Evolutionary conservation across 192 early-diverging fungal genomes (phyloP).

Genomic region (Coemansia sp.): DNA sequence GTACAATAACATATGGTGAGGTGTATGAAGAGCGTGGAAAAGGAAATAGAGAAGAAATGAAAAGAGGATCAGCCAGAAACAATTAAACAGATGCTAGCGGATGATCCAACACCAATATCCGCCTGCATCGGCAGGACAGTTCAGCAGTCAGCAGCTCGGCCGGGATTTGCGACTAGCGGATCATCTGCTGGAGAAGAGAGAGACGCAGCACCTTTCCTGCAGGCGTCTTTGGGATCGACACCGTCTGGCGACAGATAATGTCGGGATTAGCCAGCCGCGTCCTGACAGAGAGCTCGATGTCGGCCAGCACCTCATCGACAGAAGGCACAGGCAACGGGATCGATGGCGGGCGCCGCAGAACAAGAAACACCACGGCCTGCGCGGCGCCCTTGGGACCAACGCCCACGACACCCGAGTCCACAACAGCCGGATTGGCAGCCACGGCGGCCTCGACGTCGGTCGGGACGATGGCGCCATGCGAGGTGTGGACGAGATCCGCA

Average conservation of each 20-base stretch:
- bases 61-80: too few relatives aligned
- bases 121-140: neutral
- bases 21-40: neutral
- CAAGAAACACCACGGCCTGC: slow-evolving; percentile 15
- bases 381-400: slow-evolving; percentile 10
- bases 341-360: slow-evolving; percentile 4
- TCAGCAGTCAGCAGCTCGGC: neutral
- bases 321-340: neutral
- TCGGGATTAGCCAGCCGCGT: neutral
- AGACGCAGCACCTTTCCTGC: slow-evolving; percentile 33
- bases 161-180: neutral
- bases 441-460: slow-evolving; percentile 77
- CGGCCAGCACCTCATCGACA: neutral
- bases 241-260: slow-evolving; percentile 17
- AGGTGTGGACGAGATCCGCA: slow-evolving; percentile 87
- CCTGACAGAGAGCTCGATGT: slow-evolving; percentile 15
- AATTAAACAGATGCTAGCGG: too few relatives aligned
- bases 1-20: too few relatives aligned
- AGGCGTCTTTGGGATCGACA: slow-evolving; percentile 24
- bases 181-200: neutral
- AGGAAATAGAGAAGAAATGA: neutral
- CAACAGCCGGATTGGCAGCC: slow-evolving; percentile 61
- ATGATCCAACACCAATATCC: too few relatives aligned
- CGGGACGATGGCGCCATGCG: slow-evolving; percentile 66
- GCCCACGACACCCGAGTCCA: slow-evolving; percentile 67